Base-by-base conservation (phyloP, 83 land plant genomes). In the Isoetes engelmannii region DNA sequence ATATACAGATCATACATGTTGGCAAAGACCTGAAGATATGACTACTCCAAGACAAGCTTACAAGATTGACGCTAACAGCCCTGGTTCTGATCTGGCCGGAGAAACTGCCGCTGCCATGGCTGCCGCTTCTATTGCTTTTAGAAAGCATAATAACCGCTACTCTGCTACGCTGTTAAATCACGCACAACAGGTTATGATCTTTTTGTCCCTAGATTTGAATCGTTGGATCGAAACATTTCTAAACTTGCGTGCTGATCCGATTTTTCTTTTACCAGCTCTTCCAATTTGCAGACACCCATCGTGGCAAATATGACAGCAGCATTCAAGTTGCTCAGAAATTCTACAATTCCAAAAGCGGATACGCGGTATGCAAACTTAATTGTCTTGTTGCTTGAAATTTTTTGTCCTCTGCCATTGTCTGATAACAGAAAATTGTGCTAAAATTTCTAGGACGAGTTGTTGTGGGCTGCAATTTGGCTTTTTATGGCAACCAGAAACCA, bases 81-180 rank as follows among this genome's bases (percentile, higher is more conserved):
- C 90, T 6, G 93, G 91, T 4, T 86, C 97, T 7, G 89, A 92
- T 48, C 76, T 89, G 15, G 91, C 86, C 4, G 97, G 82, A 5
- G 97, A 89, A 74, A 86, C 87, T 4, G 87, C 91, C 5, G 91
- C 91, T 4, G 95, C 94, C 5, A 72, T 92, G 85, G 94, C 91
- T 7, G 84, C 89, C n/a, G 84, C 97, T 4, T 83, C 91, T 5
- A 80, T 92, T 21, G 97, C 67, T 28, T 89, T 89, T 45, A 67
- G 74, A 48, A 46, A 57, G 45, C 48, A 51, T 4, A 77, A 92
- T 74, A 80, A 84, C 44, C 69, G 69, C 28, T 92, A 87, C 67
- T 71, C 95, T 6, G 66, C 78, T 54, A 65, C 68, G 19, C 90
- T 92, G 12, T 71, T 92, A 28, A 57, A 67, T 15, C 90, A 89